Evolutionary conservation across 2,329 filamentous ascomycete genomes (phyloP).

Genomic region (Cadophora gregata): DNA sequence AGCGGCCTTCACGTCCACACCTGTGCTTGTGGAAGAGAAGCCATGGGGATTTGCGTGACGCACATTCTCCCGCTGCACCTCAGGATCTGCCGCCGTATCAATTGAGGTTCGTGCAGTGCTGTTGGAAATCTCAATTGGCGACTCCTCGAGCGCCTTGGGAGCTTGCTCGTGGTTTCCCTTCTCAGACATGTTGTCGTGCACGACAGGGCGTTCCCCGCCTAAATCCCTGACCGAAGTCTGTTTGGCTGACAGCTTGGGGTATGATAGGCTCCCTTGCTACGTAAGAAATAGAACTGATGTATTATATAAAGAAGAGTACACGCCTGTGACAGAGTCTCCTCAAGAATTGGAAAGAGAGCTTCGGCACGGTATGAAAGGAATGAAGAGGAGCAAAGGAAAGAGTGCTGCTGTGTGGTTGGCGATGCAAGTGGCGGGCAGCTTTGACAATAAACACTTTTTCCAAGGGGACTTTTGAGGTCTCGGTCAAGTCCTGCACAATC

Average conservation of each 20-base stretch:
- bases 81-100: constrained; percentile 49
- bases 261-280: background rate
- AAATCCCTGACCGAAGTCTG: constrained; percentile 1
- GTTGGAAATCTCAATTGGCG: constrained; percentile 20
- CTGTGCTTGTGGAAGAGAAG: constrained; percentile 47
- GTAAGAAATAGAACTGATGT: background rate
- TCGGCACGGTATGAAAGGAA: background rate
- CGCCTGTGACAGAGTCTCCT: background rate
- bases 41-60: constrained; percentile 54
- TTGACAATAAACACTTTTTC: constrained; percentile 12
- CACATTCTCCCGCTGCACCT: constrained; percentile 43
- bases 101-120: constrained; percentile 30
- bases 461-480: constrained; percentile 22
- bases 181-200: constrained; percentile 22
- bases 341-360: background rate
- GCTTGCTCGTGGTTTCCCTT: constrained; percentile 24
- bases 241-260: background rate
- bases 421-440: background rate
- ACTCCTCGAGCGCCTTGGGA: constrained; percentile 28
- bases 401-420: background rate
- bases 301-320: background rate
- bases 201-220: constrained; percentile 20
- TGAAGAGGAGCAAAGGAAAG: constrained; percentile 4
- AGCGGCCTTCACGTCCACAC: constrained; percentile 66
- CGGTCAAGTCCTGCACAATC: constrained; percentile 13